Percentiles rank a stretch among this genome's conserved stretches.
Evolutionary conservation across 805 yeast species (phyloP).

Genomic region (Sugiyamaella floridensis): DNA sequence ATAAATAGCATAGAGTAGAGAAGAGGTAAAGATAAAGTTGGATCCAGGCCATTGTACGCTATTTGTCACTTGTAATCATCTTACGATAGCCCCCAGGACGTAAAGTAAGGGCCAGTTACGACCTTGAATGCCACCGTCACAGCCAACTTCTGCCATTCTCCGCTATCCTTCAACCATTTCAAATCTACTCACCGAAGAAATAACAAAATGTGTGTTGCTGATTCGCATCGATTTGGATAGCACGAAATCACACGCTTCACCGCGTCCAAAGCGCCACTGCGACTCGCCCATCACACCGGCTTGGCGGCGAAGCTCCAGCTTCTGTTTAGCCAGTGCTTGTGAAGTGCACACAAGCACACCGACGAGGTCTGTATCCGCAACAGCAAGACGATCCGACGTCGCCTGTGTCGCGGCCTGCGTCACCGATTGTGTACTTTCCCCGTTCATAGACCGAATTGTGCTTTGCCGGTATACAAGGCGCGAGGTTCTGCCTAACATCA

Average conservation of each 20-base stretch:
- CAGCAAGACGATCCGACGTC: not conserved
- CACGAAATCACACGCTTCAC: conserved; percentile 48
- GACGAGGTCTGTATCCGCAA: conserved; percentile 8
- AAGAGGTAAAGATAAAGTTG: not conserved
- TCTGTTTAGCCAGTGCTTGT: conserved; percentile 8
- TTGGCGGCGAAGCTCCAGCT: conserved; percentile 1
- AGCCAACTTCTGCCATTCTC: not conserved
- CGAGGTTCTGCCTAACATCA: no score
- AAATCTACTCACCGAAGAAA: conserved; percentile 29
- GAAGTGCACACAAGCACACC: conserved; percentile 16
- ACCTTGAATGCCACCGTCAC: no score
- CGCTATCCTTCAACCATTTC: not conserved
- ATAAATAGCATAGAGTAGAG: not conserved
- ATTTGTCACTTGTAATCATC: no score
- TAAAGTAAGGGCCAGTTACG: no score
- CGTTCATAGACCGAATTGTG: not conserved
- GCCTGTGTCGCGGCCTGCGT: not conserved
- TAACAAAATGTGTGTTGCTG: conserved; percentile 65
- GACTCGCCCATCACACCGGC: not conserved
- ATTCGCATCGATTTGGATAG: conserved; percentile 57
- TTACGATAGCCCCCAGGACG: no score
- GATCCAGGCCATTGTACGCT: no score
- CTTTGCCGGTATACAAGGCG: no score
- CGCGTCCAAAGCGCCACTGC: conserved; percentile 75
- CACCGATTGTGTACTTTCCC: not conserved